Conservation (phyloP, 805 yeast species). For the Candida ulmi region DNA sequence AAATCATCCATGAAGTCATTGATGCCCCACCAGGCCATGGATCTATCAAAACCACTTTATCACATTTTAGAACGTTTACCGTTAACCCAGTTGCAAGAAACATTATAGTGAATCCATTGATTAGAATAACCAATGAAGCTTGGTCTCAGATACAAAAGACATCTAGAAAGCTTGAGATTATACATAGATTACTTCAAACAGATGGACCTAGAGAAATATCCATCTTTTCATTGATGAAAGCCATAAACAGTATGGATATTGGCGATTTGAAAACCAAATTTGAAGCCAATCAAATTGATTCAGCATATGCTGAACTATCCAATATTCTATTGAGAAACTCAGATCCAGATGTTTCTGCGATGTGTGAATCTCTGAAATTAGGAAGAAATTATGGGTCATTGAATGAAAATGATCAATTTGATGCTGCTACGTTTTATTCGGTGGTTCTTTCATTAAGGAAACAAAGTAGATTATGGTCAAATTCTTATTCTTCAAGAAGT, state of each 20-base stretch:
- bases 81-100: conserved; percentile 30
- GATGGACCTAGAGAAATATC: conserved; percentile 37
- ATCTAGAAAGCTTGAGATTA: conserved; percentile 36
- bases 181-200: conserved; percentile 40
- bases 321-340: conserved; percentile 9
- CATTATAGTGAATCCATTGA: conserved; percentile 28
- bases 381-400: conserved; percentile 15
- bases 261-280: conserved; percentile 15
- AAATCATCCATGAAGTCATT: conserved; percentile 16
- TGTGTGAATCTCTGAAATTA: conserved; percentile 4
- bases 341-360: conserved; percentile 22
- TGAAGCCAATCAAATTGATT: conserved; percentile 13
- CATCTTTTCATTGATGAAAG: conserved; percentile 30
- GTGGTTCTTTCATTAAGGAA: conserved; percentile 45
- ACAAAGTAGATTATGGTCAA: conserved; percentile 42
- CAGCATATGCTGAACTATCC: conserved; percentile 24
- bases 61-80: conserved; percentile 22
- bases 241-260: conserved; percentile 30
- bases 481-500: conserved; percentile 25
- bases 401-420: conserved; percentile 4
- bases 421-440: conserved; percentile 33
- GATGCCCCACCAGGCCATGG: conserved; percentile 18
- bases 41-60: conserved; percentile 26
- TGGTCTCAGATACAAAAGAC: conserved; percentile 34
- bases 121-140: conserved; percentile 33